Evolutionary conservation across 805 yeast genomes (phyloP).

Genomic region (Candida dajiaensis): DNA sequence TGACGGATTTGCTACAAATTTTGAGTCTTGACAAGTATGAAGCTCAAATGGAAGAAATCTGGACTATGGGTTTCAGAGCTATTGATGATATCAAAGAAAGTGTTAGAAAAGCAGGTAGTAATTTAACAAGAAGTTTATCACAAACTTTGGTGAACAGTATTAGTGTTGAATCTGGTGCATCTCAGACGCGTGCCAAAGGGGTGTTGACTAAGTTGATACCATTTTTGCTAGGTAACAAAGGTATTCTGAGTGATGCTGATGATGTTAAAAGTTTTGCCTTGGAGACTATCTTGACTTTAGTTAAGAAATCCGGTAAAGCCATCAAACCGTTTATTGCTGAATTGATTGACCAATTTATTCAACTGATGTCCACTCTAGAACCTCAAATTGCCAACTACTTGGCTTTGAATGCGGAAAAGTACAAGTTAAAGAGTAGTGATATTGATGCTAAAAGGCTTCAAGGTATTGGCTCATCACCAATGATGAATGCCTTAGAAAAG

Average conservation of each 20-base stretch:
- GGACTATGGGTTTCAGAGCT: conserved; percentile 83
- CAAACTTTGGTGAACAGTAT: conserved; percentile 54
- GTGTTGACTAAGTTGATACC: conserved; percentile 63
- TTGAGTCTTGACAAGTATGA: conserved; percentile 46
- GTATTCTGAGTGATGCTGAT: conserved; percentile 78
- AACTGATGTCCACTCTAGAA: conserved; percentile 78
- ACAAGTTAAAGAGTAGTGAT: conserved; percentile 61
- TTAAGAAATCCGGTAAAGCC: conserved; percentile 55
- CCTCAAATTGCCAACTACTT: conserved; percentile 87
- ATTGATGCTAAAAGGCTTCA: conserved; percentile 75
- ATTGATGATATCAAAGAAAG: conserved; percentile 95
- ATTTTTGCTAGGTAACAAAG: conserved; percentile 71
- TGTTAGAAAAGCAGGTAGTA: conserved; percentile 75
- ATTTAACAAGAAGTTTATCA: conserved; percentile 61
- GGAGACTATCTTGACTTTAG: conserved; percentile 63
- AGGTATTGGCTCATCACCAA: conserved; percentile 74
- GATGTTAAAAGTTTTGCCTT: conserved; percentile 76
- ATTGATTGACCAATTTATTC: conserved; percentile 62
- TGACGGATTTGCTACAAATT: conserved; percentile 64
- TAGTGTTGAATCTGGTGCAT: conserved; percentile 36
- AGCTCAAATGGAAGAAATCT: conserved; percentile 53
- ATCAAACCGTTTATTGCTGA: conserved; percentile 63
- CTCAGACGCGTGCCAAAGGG: conserved; percentile 35
- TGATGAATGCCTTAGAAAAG: conserved; percentile 80
- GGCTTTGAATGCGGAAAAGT: conserved; percentile 83